Evolutionary conservation across 2,329 filamentous ascomycete species (phyloP), one percentile per base, ranked within the genome.

Genomic region (Eurotiales sp.): DNA sequence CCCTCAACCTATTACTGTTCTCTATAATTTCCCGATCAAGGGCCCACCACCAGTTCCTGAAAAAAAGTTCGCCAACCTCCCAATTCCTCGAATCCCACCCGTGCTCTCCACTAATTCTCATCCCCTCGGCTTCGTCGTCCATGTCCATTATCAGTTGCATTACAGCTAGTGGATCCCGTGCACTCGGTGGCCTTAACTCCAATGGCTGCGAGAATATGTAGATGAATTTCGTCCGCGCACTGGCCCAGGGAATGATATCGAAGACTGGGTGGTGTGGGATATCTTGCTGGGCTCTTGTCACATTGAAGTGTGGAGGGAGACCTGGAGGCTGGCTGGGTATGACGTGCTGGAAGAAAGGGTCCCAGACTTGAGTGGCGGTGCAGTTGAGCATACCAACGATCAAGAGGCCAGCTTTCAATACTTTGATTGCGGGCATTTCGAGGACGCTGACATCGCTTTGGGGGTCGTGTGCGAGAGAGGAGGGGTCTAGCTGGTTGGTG

Each of bases 11-110:
- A 62, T 84, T 83, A 59, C 78, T 80, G 47, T 72, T 72, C 40
- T 76, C 72, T n/a, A 84, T 64, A 14, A 83, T 72, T 10, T 69
- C 67, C 8, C 70, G 61, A 58, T 84, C 80, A 59, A 84, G 78
- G 30, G 80, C 64, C 64, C 81, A 83, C 79, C 79, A 84, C 81
- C 81, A 84, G 36, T 75, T 72, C 62, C 77, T 73, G 62, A 82
- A 83, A 19, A 83, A 64, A n/a, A 73, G 59, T 62, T 83, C 78
- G 1, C 80, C 80, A 11, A 83, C 71, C 61, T 84, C 81, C 80
- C 80, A 84, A 25, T 68, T 70, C 21, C 62, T 60, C 5, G 71
- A 65, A 44, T 78, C 70, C 55, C 75, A 78, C 17, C 78, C 75
- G 55, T 81, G 76, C 0, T 65, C 60, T 4, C 77, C 74, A 61